Evolutionary conservation across 345 rosid species (phyloP).

Genomic region (Cardamine chenopodiifolia): DNA sequence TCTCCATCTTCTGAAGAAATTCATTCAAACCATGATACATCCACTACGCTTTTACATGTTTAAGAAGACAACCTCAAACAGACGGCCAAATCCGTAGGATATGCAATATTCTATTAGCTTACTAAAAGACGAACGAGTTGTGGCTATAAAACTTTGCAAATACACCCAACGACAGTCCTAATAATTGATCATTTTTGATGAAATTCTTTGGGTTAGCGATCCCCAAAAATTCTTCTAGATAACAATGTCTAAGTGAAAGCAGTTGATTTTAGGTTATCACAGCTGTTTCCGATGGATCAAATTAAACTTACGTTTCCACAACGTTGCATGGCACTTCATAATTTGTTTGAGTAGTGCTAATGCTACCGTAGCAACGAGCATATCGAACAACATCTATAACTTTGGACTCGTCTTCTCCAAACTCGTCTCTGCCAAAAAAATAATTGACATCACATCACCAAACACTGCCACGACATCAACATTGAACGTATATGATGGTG

Average conservation of each 20-base stretch:
- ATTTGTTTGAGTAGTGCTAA: background rate
- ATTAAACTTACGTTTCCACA: background rate
- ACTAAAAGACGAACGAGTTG: background rate
- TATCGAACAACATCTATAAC: background rate
- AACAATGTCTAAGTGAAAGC: background rate
- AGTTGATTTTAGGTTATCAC: background rate
- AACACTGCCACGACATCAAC: too few relatives aligned
- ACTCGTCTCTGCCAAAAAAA: background rate
- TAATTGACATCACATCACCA: background rate
- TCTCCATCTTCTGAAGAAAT: background rate
- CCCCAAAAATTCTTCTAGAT: background rate
- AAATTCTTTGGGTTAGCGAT: background rate
- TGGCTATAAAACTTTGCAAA: background rate
- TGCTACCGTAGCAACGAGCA: background rate
- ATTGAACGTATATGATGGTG: too few relatives aligned
- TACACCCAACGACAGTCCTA: background rate
- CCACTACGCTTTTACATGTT: too few relatives aligned
- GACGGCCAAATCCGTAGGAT: too few relatives aligned
- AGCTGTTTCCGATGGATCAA: background rate
- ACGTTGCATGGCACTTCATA: background rate
- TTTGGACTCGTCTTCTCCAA: background rate
- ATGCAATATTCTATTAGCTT: background rate
- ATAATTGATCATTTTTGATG: background rate
- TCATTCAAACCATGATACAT: background rate
- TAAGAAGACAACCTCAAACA: too few relatives aligned